Base-by-base conservation (phyloP, 192 early-diverging fungal genomes). In the Gonapodya prolifera region DNA sequence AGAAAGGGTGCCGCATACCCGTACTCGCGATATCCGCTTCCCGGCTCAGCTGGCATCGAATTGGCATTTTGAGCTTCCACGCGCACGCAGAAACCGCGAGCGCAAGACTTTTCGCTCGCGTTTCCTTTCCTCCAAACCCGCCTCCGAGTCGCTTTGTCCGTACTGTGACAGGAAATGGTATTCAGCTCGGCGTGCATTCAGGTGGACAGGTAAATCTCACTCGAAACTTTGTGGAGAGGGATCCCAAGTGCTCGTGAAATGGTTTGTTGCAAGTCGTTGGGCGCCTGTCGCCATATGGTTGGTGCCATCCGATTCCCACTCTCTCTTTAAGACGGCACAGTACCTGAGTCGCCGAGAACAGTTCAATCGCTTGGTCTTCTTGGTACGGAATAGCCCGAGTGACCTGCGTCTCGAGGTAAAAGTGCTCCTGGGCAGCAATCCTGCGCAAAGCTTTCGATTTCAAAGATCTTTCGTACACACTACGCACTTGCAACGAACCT, bases 91-190 rank as follows among this genome's bases (percentile, higher is more conserved):
- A 84, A 33, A 92, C 80, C 33, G 86, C 89, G 2, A 88, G 85
- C 33, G 89, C 75, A 23, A 96, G 79, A 36, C 87, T 85, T 30
- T 86, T 84, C 0, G 91, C 86, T n/a, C 92, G 85, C 33, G 80
- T 81, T 70, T 86, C 85, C 76, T 91, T 93, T 73, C 93, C 94
- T 74, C 94, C 94, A 81, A 96, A 96, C 17, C 92, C 94, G 69
- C 94, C 94, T 76, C 94, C 94, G 35, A 95, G 79, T 69, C 94
- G 90, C 85, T 94, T 94, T 70, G 93, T n/a, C n/a, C n/a, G n/a
- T n/a, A n/a, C n/a, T n/a, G n/a, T n/a, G n/a, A n/a, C n/a, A n/a
- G n/a, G n/a, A n/a, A n/a, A n/a, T n/a, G n/a, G n/a, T n/a, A n/a
- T n/a, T n/a, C n/a, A n/a, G n/a, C n/a, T n/a, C n/a, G n/a, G n/a